Conservation (phyloP, 768 basidiomycete species). For the Sarcomyxa edulis region DNA sequence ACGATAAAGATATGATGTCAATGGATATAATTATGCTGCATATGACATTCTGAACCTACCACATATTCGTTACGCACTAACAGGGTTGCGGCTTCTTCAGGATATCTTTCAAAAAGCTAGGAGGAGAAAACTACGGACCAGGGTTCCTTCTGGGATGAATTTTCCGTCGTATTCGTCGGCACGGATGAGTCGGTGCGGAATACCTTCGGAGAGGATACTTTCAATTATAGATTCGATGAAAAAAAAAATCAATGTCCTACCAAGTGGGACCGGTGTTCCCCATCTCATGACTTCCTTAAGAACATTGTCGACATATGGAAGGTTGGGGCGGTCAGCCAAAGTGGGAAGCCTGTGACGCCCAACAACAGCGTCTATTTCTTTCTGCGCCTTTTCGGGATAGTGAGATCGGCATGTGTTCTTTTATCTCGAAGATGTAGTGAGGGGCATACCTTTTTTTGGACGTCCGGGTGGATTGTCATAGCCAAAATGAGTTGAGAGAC, state of each 20-base stretch:
- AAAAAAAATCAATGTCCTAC: conserved; percentile 8
- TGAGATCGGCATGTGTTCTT: no score
- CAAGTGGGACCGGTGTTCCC: conserved; percentile 24
- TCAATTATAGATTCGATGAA: neutral
- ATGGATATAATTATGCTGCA: no score
- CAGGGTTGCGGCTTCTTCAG: no score
- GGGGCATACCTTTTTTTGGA: no score
- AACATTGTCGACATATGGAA: conserved; percentile 33
- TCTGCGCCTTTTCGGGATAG: conserved; percentile 29
- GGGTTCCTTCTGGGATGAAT: conserved; percentile 35
- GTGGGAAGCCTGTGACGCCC: conserved; percentile 28
- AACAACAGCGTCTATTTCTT: conserved; percentile 33
- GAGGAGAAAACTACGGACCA: no score
- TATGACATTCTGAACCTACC: no score
- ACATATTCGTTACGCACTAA: conserved; percentile 16
- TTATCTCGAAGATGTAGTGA: no score
- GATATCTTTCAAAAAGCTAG: no score
- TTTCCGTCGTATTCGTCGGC: conserved; percentile 43
- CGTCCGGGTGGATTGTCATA: conserved; percentile 33
- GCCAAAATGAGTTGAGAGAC: conserved; percentile 29
- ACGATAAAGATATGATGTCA: neutral
- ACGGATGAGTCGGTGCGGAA: conserved; percentile 25
- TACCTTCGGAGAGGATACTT: conserved; percentile 12
- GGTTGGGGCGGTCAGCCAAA: conserved; percentile 25
- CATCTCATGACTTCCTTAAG: conserved; percentile 31